Conservation (phyloP, 129 eudicot genomes). For the Smallanthus sonchifolius region DNA sequence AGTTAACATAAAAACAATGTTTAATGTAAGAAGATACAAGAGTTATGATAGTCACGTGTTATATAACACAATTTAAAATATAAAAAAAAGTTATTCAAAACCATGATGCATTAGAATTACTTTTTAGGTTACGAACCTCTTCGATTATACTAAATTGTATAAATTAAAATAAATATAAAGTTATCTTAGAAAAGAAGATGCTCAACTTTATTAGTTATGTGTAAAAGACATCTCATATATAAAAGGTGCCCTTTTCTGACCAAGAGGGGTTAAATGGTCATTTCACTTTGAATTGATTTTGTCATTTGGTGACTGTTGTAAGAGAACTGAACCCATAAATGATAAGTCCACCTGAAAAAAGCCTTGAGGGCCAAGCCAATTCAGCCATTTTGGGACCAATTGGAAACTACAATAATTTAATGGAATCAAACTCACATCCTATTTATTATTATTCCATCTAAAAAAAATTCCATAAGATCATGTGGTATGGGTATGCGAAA, state of each 20-base stretch:
- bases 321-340: background rate
- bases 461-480: too few species aligned
- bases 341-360: background rate
- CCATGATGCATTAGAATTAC: background rate
- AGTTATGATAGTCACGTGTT: background rate
- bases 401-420: background rate
- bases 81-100: too few species aligned
- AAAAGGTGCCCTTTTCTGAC: background rate
- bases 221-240: background rate
- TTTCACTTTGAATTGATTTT: background rate
- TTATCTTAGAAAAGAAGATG: background rate
- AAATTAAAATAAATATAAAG: background rate
- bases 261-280: background rate
- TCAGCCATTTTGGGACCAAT: background rate
- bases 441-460: background rate
- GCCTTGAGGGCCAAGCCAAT: background rate
- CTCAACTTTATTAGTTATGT: background rate
- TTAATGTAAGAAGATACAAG: too few species aligned
- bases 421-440: background rate
- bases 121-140: too few species aligned
- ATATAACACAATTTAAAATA: too few species aligned
- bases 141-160: background rate
- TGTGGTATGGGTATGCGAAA: too few species aligned
- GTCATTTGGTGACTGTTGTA: background rate
- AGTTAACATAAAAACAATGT: background rate